Conservation (phyloP, 306 rosid species). For the Lathyrus oleraceus region DNA sequence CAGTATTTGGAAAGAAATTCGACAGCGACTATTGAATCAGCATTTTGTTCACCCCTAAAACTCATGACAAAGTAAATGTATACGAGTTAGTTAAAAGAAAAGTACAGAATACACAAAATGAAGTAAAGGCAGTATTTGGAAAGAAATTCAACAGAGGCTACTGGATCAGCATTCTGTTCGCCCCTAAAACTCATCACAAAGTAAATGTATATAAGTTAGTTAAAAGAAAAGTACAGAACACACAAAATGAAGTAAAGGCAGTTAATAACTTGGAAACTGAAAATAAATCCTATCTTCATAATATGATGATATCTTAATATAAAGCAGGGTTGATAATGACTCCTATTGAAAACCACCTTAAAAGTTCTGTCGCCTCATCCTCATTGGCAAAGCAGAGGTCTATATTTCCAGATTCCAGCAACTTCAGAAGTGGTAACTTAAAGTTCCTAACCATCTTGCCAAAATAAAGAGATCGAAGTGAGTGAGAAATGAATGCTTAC, state of each 20-base stretch:
- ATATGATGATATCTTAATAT: conserved; percentile 24
- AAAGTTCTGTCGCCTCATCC: conserved; percentile 92
- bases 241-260: neutral
- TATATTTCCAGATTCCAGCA: conserved; percentile 69
- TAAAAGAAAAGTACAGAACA: neutral
- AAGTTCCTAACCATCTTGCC: conserved; percentile 87
- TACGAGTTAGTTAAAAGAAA: conserved; percentile 18
- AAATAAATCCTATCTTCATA: conserved; percentile 27
- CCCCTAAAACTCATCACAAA: conserved; percentile 51
- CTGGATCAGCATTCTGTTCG: conserved; percentile 54
- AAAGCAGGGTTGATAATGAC: neutral
- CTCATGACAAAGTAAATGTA: conserved; percentile 35
- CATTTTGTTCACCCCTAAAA: conserved; percentile 58
- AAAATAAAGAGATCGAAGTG: conserved; percentile 40
- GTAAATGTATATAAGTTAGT: conserved; percentile 25
- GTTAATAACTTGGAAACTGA: conserved; percentile 27
- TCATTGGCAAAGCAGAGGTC: conserved; percentile 98
- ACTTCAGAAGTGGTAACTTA: conserved; percentile 61
- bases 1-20: conserved; percentile 78
- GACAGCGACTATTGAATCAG: conserved; percentile 59
- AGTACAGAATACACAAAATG: too few relatives aligned
- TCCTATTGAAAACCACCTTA: conserved; percentile 58
- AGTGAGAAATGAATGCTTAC: neutral
- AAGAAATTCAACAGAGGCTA: conserved; percentile 68
- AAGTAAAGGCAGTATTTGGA: conserved; percentile 72